Evolutionary conservation across 352 stramenopile species (phyloP).

Genomic region (Phytopythium kandeliae): DNA sequence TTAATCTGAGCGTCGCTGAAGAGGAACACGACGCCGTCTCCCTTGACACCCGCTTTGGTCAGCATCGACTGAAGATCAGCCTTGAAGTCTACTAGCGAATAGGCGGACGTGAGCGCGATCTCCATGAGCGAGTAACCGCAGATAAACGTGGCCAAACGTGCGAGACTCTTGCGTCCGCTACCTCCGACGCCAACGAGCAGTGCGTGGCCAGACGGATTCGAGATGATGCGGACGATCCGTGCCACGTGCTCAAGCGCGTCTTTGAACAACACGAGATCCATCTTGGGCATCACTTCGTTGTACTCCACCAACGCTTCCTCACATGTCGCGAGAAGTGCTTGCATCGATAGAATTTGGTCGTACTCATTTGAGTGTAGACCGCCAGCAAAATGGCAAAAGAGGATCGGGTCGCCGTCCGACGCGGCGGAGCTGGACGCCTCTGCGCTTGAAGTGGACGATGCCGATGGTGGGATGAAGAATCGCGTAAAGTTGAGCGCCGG

Average conservation of each 20-base stretch:
- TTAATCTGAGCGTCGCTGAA: constrained; percentile 93
- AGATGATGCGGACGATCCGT: constrained; percentile 93
- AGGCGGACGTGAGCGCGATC: constrained; percentile 88
- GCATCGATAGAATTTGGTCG: constrained; percentile 83
- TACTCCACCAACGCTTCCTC: constrained; percentile 90
- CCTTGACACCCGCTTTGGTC: constrained; percentile 88
- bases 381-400: constrained; percentile 93
- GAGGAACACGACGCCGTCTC: constrained; percentile 89
- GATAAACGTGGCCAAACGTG: constrained; percentile 89
- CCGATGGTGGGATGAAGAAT: constrained; percentile 73
- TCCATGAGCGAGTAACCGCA: constrained; percentile 86
- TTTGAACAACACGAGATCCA: constrained; percentile 96
- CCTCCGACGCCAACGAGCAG: constrained; percentile 93
- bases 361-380: constrained; percentile 87
- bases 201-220: constrained; percentile 91
- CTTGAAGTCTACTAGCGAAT: constrained; percentile 93
- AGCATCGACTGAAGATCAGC: constrained; percentile 92
- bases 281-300: constrained; percentile 90
- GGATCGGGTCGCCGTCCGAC: constrained; percentile 69
- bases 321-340: constrained; percentile 59
- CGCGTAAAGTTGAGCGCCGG: constrained; percentile 85
- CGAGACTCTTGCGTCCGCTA: constrained; percentile 91
- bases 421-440: not conserved
- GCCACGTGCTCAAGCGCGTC: constrained; percentile 94
- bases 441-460: constrained; percentile 13